Evolutionary conservation across 805 yeast genomes (phyloP).

Genomic region (Zygotorulaspora chibaensis): DNA sequence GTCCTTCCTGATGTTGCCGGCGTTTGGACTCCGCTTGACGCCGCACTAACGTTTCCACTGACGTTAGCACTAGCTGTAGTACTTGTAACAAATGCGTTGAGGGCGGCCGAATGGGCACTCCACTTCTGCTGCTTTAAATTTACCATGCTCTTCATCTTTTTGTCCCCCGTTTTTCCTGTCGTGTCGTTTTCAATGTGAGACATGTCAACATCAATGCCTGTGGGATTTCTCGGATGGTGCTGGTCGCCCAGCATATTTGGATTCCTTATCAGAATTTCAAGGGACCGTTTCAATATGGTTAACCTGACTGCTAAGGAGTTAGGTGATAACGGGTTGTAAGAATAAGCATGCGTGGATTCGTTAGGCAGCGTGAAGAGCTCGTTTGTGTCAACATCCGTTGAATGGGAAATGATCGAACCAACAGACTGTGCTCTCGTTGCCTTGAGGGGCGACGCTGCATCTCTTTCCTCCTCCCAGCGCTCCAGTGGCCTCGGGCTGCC

Average conservation of each 20-base stretch:
- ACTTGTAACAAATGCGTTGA: slow-evolving; percentile 30
- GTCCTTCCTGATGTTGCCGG: slow-evolving; percentile 2
- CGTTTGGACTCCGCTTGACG: slow-evolving; percentile 9
- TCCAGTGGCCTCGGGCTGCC: slow-evolving; percentile 3
- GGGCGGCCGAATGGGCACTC: slow-evolving; percentile 24
- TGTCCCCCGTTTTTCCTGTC: neutral
- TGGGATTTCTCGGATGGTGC: slow-evolving; percentile 8
- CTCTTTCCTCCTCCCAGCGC: neutral
- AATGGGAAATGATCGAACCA: slow-evolving; percentile 10
- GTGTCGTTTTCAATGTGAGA: neutral
- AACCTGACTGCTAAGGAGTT: slow-evolving; percentile 73
- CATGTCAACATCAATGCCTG: neutral
- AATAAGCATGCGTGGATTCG: slow-evolving; percentile 79
- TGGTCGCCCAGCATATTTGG: slow-evolving; percentile 39
- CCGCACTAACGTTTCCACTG: slow-evolving; percentile 7
- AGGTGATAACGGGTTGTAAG: slow-evolving; percentile 78
- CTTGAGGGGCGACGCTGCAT: neutral
- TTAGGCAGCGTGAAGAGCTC: slow-evolving; percentile 64
- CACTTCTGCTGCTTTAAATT: slow-evolving; percentile 9
- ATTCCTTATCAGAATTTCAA: slow-evolving; percentile 65
- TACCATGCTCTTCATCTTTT: slow-evolving; percentile 1
- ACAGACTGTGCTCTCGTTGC: slow-evolving; percentile 10
- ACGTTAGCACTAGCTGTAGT: slow-evolving; percentile 11
- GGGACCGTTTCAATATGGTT: slow-evolving; percentile 67
- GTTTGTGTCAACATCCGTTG: slow-evolving; percentile 29